phyloP scores from a whole-genome alignment of 176 grass and related monocot species.

The Oryza meridionalis region DNA sequence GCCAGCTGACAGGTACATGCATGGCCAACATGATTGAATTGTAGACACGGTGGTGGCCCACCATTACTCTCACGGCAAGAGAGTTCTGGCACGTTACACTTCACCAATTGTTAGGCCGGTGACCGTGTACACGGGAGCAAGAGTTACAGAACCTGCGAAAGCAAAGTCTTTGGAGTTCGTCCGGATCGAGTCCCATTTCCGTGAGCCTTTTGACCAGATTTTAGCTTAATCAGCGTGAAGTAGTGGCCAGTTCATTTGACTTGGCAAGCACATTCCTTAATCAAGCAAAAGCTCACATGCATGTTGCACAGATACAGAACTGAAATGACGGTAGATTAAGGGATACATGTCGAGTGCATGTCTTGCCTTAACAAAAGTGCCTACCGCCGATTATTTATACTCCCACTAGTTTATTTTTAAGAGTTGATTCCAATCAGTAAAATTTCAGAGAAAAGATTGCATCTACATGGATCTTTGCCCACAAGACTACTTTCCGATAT shows the following conservation, averaged over 20 bases:
- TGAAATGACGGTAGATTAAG: background rate
- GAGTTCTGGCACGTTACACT: background rate
- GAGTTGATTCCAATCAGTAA: background rate
- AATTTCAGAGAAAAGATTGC: background rate
- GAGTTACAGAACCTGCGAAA: background rate
- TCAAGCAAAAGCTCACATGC: conserved; percentile 30
- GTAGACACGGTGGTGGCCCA: background rate
- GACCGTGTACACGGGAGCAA: background rate
- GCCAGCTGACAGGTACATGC: background rate
- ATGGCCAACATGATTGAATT: background rate
- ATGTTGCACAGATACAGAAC: background rate
- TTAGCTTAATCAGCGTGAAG: conserved; percentile 16
- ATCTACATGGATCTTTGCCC: background rate
- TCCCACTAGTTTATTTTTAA: background rate
- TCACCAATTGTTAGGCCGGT: conserved; percentile 21
- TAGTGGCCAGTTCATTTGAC: conserved; percentile 39
- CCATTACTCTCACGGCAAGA: background rate
- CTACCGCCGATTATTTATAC: background rate
- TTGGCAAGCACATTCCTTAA: conserved; percentile 5
- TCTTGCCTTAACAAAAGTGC: background rate
- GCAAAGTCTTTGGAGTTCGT: background rate
- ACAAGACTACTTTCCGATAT: background rate
- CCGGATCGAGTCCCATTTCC: background rate
- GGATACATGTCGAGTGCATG: background rate
- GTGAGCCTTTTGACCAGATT: conserved; percentile 12